A percentile compares a stretch with the other conserved stretches of the same genome.
Evolutionary conservation across 805 yeast species (phyloP).

Genomic region (Lipomyces anomalus): DNA sequence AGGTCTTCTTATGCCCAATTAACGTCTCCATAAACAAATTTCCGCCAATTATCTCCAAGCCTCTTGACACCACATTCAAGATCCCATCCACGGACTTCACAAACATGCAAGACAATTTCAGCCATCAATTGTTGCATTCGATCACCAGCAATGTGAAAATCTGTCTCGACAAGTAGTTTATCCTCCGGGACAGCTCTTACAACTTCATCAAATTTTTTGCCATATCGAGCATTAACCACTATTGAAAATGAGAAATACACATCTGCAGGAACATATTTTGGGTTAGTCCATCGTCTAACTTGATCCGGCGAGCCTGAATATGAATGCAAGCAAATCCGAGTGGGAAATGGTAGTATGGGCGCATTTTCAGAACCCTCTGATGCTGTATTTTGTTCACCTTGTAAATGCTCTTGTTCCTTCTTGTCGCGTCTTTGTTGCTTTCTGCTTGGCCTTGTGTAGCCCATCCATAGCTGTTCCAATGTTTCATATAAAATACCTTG

Average conservation of each 20-base stretch:
- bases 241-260: slow-evolving; percentile 52
- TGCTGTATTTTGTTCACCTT: background rate
- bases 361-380: background rate
- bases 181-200: slow-evolving; percentile 35
- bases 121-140: slow-evolving; percentile 25
- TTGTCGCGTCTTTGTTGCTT: slow-evolving; percentile 2
- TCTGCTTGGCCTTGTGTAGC: slow-evolving; percentile 7
- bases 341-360: slow-evolving; percentile 19
- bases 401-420: slow-evolving; percentile 1
- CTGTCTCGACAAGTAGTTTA: slow-evolving; percentile 50
- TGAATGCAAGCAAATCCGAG: slow-evolving; percentile 65
- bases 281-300: slow-evolving; percentile 44
- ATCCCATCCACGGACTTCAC: slow-evolving; percentile 20
- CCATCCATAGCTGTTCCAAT: slow-evolving; percentile 29
- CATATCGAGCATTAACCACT: slow-evolving; percentile 40
- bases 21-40: slow-evolving; percentile 11
- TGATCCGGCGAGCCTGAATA: slow-evolving; percentile 79
- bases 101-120: slow-evolving; percentile 8
- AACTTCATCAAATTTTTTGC: slow-evolving; percentile 31
- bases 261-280: slow-evolving; percentile 31
- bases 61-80: slow-evolving; percentile 18
- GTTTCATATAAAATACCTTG: slow-evolving; percentile 56
- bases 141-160: slow-evolving; percentile 35
- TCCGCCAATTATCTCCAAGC: slow-evolving; percentile 10
- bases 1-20: background rate